Base-by-base conservation (phyloP, 1,284 basidiomycete genomes). In the Sporisorium iseilematis-ciliati region DNA sequence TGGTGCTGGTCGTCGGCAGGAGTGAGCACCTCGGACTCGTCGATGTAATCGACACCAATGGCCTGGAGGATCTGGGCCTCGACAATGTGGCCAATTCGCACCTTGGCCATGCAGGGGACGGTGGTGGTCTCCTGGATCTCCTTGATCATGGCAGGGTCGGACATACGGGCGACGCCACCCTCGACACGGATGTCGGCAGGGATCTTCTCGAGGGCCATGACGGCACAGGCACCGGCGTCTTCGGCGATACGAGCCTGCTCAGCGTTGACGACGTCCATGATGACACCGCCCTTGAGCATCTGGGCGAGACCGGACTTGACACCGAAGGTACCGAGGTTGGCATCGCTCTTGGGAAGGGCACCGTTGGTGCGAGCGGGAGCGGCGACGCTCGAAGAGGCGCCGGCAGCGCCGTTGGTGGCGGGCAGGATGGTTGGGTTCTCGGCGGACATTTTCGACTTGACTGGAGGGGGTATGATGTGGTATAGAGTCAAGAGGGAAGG, bases 11-110 rank as follows among this genome's bases (percentile, higher is more conserved):
- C 85, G 73, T 87, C 97, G 29, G 96, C 97, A 48, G 94, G 94
- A 0, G 97, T 97, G 65, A 99, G 89, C 52, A 99, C 97, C 87
- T 98, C 96, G 18, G 92, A 94, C 79, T 87, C 87, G 86, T 99
- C 97, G 80, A 99, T 97, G 87, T 98, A 99, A 87, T 99, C 96
- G 57, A 97, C 92, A 11, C 96, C 95, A 83, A 97, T 89, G 21
- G 91, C 90, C 89, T 98, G 94, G 35, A 98, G 88, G 82, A 99
- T 97, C 92, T 95, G 85, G 21, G 79, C 77, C 65, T 82, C 82
- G 61, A 84, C 95, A 79, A 96, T 92, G 87, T 99, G 96, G 1
- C 96, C 97, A 86, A 99, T 98, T 78, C 97, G 91, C 67, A 91
- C 92, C 87, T 95, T 95, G 58, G 93, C 93, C 93, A 94, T 94